Evolutionary conservation across 371 early-diverging fungal genomes (phyloP).

Genomic region (Mortierella sp.): DNA sequence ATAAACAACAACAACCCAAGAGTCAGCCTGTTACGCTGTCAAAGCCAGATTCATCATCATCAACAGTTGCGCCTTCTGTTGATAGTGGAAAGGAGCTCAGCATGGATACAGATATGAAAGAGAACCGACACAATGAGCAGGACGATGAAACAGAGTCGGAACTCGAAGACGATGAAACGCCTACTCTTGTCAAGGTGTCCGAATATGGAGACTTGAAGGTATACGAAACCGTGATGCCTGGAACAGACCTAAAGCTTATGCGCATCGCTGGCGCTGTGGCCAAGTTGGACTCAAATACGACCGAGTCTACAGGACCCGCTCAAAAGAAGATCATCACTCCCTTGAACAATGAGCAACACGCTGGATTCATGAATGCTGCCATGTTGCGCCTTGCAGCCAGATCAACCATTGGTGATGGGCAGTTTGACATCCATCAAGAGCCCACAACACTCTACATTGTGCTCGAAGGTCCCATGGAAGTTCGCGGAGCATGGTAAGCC

Average conservation of each 20-base stretch:
- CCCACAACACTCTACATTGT: slow-evolving; percentile 49
- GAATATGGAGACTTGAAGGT: slow-evolving; percentile 45
- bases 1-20: no score
- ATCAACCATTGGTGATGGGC: slow-evolving; percentile 60
- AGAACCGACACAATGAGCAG: slow-evolving; percentile 11
- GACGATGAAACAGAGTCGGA: slow-evolving; percentile 50
- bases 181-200: slow-evolving; percentile 26
- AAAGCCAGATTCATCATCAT: slow-evolving; percentile 5
- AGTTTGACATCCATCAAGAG: slow-evolving; percentile 58
- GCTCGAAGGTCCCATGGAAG: slow-evolving; percentile 57
- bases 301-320: slow-evolving; percentile 30
- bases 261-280: slow-evolving; percentile 54
- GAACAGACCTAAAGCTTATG: slow-evolving; percentile 45
- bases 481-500: slow-evolving; percentile 62
- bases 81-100: not conserved
- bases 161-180: slow-evolving; percentile 28
- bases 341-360: slow-evolving; percentile 55
- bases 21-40: no score
- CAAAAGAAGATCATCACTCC: slow-evolving; percentile 53
- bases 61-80: not conserved
- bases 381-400: slow-evolving; percentile 63
- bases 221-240: slow-evolving; percentile 49
- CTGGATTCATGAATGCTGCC: slow-evolving; percentile 66
- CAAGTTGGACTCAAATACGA: slow-evolving; percentile 39
- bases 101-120: slow-evolving; percentile 18